Conservation (phyloP, 2,329 filamentous ascomycete genomes). For the Herpotrichia juniperi region DNA sequence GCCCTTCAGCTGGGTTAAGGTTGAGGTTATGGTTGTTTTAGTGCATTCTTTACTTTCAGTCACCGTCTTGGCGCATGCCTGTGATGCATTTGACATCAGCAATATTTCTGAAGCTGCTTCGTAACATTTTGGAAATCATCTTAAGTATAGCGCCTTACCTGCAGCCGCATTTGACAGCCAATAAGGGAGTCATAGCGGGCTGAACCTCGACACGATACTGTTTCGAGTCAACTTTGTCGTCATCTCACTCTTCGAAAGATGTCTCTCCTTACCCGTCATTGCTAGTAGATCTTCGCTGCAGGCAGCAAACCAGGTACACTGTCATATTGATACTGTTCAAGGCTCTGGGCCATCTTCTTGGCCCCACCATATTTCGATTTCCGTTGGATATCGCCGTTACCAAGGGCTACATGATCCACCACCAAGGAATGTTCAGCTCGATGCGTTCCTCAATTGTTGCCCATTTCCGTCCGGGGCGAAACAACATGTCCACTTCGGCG, state of each 20-base stretch:
- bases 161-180: background rate
- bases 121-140: background rate
- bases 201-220: background rate
- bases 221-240: background rate
- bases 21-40: constrained; percentile 20
- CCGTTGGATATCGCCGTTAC: background rate
- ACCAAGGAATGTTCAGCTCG: background rate
- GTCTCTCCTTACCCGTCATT: background rate
- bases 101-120: background rate
- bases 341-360: background rate
- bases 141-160: background rate
- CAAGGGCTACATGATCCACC: background rate
- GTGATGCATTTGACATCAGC: background rate
- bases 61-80: background rate
- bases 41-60: background rate
- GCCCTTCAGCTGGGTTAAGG: constrained; percentile 21
- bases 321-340: background rate
- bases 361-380: background rate
- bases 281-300: background rate
- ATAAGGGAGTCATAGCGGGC: background rate
- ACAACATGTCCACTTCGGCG: too few relatives aligned
- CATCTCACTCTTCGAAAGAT: background rate
- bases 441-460: background rate
- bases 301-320: background rate
- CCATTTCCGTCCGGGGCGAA: background rate